Conservation (phyloP, 2,329 filamentous ascomycete species). For the Ceratocystis huliohia region DNA sequence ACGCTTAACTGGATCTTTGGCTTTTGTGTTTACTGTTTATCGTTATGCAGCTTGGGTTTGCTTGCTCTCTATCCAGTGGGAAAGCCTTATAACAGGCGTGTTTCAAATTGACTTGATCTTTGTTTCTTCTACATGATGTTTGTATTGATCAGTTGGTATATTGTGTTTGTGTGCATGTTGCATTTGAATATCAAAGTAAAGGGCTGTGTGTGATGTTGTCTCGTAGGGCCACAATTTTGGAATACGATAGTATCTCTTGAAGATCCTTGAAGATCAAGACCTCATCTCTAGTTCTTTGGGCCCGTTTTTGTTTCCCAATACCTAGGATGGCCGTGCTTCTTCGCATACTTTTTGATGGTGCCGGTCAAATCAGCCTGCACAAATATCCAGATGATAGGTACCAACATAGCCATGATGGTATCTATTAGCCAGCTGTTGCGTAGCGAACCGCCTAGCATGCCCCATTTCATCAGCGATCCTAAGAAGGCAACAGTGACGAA, state of each 20-base stretch:
- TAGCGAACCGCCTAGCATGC: conserved; percentile 40
- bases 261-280: not conserved
- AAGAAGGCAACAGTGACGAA: conserved; percentile 64
- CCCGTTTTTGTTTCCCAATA: conserved; percentile 29
- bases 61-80: not conserved
- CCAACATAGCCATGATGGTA: conserved; percentile 42
- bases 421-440: conserved; percentile 50
- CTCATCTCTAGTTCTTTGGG: conserved; percentile 13
- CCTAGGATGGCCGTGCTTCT: conserved; percentile 46
- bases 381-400: conserved; percentile 46
- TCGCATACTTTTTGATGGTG: conserved; percentile 44
- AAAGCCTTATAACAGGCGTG: conserved; percentile 1
- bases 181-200: not conserved
- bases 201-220: no score
- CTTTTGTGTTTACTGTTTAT: not conserved
- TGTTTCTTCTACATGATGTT: not conserved
- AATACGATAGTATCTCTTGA: no score
- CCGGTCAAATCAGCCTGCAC: conserved; percentile 43
- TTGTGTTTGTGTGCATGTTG: not conserved
- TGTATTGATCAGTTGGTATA: not conserved
- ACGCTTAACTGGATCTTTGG: not conserved
- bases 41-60: not conserved
- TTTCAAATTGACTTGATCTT: conserved; percentile 8
- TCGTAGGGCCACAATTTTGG: no score
- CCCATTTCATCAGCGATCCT: conserved; percentile 57